Conservation (phyloP, 768 basidiomycete species). For the Boletellus ananas region DNA sequence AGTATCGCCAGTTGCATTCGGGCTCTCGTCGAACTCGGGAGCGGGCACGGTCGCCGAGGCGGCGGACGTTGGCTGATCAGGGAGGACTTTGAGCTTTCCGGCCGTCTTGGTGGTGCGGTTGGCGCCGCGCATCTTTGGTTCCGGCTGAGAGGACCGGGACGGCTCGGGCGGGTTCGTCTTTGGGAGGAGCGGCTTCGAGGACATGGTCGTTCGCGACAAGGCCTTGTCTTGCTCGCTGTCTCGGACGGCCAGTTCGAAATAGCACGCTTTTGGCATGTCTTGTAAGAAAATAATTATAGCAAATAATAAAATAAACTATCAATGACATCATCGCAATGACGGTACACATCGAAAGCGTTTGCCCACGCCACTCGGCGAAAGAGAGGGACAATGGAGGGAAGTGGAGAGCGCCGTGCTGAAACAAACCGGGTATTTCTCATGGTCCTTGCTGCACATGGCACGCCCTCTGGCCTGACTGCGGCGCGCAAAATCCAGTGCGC, state of each 20-base stretch:
- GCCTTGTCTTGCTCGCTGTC: slow-evolving; percentile 13
- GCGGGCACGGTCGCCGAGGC: slow-evolving; percentile 28
- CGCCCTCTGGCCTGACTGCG: not conserved
- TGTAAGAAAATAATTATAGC: slow-evolving; percentile 3
- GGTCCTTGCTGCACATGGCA: too few species aligned
- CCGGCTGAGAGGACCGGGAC: slow-evolving; percentile 20
- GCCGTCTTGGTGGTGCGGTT: slow-evolving; percentile 78
- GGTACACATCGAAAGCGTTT: too few species aligned
- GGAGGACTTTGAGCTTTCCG: slow-evolving; percentile 84
- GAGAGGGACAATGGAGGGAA: too few species aligned
- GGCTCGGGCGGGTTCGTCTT: slow-evolving; percentile 23
- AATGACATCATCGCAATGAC: not conserved
- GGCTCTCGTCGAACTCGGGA: slow-evolving; percentile 39
- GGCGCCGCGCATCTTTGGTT: slow-evolving; percentile 63
- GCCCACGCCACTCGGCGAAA: too few species aligned
- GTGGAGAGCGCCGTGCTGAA: not conserved
- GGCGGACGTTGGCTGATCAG: slow-evolving; percentile 69
- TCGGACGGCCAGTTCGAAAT: slow-evolving; percentile 13
- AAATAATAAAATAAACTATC: slow-evolving; percentile 4
- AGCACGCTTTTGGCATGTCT: not conserved
- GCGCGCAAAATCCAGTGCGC: not conserved
- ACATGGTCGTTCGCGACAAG: slow-evolving; percentile 18
- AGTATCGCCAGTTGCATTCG: slow-evolving; percentile 53
- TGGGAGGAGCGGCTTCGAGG: slow-evolving; percentile 30
- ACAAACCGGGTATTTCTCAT: not conserved